These are phyloP conservation scores for Lecanosticta acicola DNA, from an alignment of 2,329 filamentous ascomycete species.

Conservation along the genomic window DNA sequence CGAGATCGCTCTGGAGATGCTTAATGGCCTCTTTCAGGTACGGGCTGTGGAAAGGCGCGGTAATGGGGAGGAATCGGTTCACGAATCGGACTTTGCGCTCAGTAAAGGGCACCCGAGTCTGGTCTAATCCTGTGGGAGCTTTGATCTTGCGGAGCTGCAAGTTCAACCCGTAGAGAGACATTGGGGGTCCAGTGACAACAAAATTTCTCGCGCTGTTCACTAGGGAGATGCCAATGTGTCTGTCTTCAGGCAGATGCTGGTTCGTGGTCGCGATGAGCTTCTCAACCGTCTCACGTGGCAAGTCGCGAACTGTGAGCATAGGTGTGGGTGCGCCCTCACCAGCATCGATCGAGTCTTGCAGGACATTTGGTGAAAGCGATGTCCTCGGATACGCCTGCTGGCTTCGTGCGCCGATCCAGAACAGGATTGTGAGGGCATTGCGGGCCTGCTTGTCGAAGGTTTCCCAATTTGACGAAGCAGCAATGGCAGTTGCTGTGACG, in stretches of 20 bases:
- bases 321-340: slow-evolving; percentile 94
- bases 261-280: slow-evolving; percentile 97
- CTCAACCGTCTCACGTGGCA: slow-evolving; percentile 81
- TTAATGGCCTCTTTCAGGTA: slow-evolving; percentile 79
- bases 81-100: slow-evolving; percentile 95
- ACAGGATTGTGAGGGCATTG: slow-evolving; percentile 83
- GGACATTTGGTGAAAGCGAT: slow-evolving; percentile 80
- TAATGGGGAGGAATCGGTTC: slow-evolving; percentile 95
- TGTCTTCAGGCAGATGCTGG: slow-evolving; percentile 84
- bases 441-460: slow-evolving; percentile 75
- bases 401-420: slow-evolving; percentile 96
- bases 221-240: slow-evolving; percentile 90
- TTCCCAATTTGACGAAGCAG: slow-evolving; percentile 88
- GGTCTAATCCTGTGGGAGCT: slow-evolving; percentile 92
- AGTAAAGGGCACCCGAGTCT: slow-evolving; percentile 88
- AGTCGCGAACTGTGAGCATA: slow-evolving; percentile 95
- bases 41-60: slow-evolving; percentile 95
- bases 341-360: slow-evolving; percentile 89
- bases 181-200: slow-evolving; percentile 91
- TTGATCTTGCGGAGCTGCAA: slow-evolving; percentile 93
- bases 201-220: slow-evolving; percentile 96
- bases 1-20: slow-evolving; percentile 80
- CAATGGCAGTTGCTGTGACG: slow-evolving; percentile 85
- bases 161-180: slow-evolving; percentile 94
- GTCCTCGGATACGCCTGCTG: slow-evolving; percentile 96